These are phyloP conservation scores for Zygotorulaspora florentina DNA, from an alignment of 805 yeast species.

Conservation along the genomic window DNA sequence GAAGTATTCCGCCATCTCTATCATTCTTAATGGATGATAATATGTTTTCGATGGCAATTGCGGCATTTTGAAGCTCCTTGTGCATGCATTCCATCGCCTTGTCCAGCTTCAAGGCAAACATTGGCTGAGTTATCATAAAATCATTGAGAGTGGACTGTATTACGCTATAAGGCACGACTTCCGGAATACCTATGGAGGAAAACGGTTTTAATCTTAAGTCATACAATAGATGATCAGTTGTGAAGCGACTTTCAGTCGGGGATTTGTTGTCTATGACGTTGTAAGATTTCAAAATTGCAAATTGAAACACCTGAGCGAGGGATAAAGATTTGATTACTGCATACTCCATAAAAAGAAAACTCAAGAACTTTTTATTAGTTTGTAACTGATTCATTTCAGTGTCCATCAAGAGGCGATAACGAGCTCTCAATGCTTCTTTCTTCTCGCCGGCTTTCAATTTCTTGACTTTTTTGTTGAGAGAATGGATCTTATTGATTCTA, in stretches of 20 bases:
- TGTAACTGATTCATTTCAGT: constrained; percentile 38
- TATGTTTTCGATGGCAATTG: constrained; percentile 13
- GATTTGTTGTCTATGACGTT: constrained; percentile 24
- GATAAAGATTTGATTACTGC: constrained; percentile 30
- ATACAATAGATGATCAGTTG: constrained; percentile 37
- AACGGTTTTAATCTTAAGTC: constrained; percentile 72
- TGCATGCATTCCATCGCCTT: constrained; percentile 18
- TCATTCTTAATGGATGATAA: constrained; percentile 21
- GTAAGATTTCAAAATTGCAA: constrained; percentile 26
- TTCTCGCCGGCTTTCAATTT: constrained; percentile 50
- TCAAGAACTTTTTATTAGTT: constrained; percentile 24
- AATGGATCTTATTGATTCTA: constrained; percentile 35
- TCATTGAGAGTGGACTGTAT: constrained; percentile 26
- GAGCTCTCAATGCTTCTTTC: constrained; percentile 39
- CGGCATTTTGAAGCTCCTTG: constrained; percentile 18
- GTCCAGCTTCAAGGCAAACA: constrained; percentile 16
- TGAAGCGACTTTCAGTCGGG: constrained; percentile 27
- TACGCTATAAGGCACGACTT: constrained; percentile 45
- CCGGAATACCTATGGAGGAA: constrained; percentile 75
- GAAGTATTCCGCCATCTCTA: constrained; percentile 18
- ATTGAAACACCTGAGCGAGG: constrained; percentile 35
- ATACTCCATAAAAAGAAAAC: constrained; percentile 23
- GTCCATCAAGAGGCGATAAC: constrained; percentile 33
- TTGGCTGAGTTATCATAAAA: constrained; percentile 19
- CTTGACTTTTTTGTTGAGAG: constrained; percentile 40